phyloP scores from a whole-genome alignment of 805 yeast genomes.

The Metschnikowia corniflorae region DNA sequence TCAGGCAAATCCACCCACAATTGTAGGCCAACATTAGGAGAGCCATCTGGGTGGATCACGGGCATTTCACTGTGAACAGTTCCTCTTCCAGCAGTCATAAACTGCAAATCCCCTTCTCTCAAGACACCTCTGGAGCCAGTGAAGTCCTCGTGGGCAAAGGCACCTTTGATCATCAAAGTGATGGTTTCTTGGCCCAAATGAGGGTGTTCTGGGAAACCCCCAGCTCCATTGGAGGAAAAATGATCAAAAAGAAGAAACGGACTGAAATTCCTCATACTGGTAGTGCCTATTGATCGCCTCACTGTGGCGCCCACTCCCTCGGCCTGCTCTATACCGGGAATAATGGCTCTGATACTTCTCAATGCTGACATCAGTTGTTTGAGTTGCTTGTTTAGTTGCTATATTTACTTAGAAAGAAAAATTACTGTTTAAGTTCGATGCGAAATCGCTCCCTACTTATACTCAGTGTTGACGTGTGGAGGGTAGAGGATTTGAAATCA shows the following conservation, averaged over 20 bases:
- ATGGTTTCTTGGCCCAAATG: conserved; percentile 82
- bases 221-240: conserved; percentile 58
- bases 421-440: too few relatives aligned
- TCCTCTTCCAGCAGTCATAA: conserved; percentile 92
- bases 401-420: too few relatives aligned
- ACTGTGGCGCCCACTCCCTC: conserved; percentile 91
- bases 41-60: conserved; percentile 40
- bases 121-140: conserved; percentile 77
- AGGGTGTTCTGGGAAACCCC: conserved; percentile 83
- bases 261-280: conserved; percentile 64
- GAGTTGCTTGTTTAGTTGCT: too few relatives aligned
- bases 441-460: too few relatives aligned
- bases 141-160: conserved; percentile 79
- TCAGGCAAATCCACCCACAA: conserved; percentile 51
- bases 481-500: too few relatives aligned
- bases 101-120: conserved; percentile 80
- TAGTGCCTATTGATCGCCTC: conserved; percentile 73
- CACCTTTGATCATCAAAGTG: conserved; percentile 62
- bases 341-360: conserved; percentile 32
- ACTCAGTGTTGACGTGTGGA: too few relatives aligned
- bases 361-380: conserved; percentile 13
- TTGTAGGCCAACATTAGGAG: conserved; percentile 56
- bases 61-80: conserved; percentile 88
- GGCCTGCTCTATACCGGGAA: conserved; percentile 60
- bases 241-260: conserved; percentile 85